These are phyloP conservation scores for Phlebiopsis flavidoalba DNA, from an alignment of 768 basidiomycete genomes.

Conservation along the genomic window DNA sequence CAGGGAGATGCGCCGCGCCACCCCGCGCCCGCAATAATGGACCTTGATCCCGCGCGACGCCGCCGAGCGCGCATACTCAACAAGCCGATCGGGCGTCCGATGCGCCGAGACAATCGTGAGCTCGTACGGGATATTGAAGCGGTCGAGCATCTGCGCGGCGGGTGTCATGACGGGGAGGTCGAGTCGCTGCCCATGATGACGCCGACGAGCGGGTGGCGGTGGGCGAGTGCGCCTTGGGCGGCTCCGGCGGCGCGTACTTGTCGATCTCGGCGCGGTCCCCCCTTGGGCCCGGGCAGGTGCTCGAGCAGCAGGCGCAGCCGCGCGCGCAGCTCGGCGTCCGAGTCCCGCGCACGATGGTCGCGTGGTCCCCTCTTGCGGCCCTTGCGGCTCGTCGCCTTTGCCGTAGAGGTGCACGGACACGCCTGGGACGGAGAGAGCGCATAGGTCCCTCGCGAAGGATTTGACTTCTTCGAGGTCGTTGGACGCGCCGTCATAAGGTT, in stretches of 20 bases:
- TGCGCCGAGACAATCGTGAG: conserved; percentile 96
- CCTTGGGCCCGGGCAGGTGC: conserved; percentile 47
- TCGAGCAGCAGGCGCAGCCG: conserved; percentile 73
- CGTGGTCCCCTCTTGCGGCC: conserved; percentile 98
- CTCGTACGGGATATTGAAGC: conserved; percentile 86
- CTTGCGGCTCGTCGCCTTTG: conserved; percentile 81
- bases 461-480: conserved; percentile 57
- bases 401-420: conserved; percentile 89
- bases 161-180: conserved; percentile 89
- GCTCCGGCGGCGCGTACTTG: conserved; percentile 44
- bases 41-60: conserved; percentile 58
- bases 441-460: conserved; percentile 39
- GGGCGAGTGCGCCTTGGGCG: conserved; percentile 49
- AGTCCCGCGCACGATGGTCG: conserved; percentile 73
- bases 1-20: conserved; percentile 97
- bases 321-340: conserved; percentile 65
- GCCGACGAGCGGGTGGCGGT: conserved; percentile 73
- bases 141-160: conserved; percentile 77
- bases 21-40: conserved; percentile 95
- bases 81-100: conserved; percentile 83
- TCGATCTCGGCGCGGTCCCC: conserved; percentile 44
- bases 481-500: conserved; percentile 89
- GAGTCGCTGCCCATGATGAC: conserved; percentile 99
- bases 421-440: conserved; percentile 67
- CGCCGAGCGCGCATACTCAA: conserved; percentile 77